Base-by-base conservation (phyloP, 371 early-diverging fungal species). In the Mucor racemosus region DNA sequence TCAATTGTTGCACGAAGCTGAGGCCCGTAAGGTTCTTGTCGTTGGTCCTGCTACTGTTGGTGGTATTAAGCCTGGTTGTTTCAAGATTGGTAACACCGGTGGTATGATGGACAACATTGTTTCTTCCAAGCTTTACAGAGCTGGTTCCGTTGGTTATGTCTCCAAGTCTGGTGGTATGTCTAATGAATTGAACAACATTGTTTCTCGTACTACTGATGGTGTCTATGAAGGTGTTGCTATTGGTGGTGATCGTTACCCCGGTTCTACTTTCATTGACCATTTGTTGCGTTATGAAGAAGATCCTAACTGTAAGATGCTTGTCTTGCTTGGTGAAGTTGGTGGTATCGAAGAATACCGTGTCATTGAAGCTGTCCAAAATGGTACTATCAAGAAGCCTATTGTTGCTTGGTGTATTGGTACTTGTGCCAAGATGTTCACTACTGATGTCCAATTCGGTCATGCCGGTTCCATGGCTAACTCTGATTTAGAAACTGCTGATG, bases 81-180 rank as follows among this genome's bases (percentile, higher is more conserved):
- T 96, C 93, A 98, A 98, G 92, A 97, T 98, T 72, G 99, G 99
- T 74, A 97, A 97, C 90, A 98, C 99, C 36, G 99, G 99, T 78
- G 99, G 99, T 74, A 98, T 98, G 99, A 98, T 98, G 96, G 99
- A 98, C 82, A 98, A 98, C 88, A 97, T 98, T 82, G 97, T 96
- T 33, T 84, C 95, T 15, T 95, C 95, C 80, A 95, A 95, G 83
- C 88, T 98, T 72, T 97, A 98, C 86, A 92, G 97, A 53, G 80
- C 96, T 50, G 99, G 99, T 34, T 96, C 97, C 1, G 96, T 98
- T 34, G 97, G 94, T 35, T 98, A 98, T 74, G 98, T 98, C 55
- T 94, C 94, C 80, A 98, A 98, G 89, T 94, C 94, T 38, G 99
- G 99, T 79, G 99, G 99, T 78, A 98, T 98, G 99, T 97, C 97